These are phyloP conservation scores for Proliferodiscus dingleyae DNA, from an alignment of 2,329 filamentous ascomycete species.

Conservation along the genomic window DNA sequence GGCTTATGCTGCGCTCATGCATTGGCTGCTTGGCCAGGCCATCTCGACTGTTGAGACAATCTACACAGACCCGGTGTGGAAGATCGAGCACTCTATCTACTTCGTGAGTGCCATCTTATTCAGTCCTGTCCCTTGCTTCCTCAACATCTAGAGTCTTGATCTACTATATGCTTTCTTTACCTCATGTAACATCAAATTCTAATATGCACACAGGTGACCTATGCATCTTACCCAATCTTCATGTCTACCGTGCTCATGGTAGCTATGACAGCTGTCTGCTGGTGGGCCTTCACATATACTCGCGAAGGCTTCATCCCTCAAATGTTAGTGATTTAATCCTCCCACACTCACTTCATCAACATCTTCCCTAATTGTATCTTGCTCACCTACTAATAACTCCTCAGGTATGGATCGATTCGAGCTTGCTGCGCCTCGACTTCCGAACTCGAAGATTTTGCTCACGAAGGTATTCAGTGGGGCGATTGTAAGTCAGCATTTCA, in stretches of 20 bases:
- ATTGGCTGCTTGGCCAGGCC: conserved; percentile 21
- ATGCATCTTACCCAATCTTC: conserved; percentile 19
- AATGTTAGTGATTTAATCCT: conserved; percentile 10
- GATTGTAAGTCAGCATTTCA: conserved; percentile 11
- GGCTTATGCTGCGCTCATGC: conserved; percentile 17
- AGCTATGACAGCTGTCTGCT: conserved; percentile 16
- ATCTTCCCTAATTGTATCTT: no score
- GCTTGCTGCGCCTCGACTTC: conserved; percentile 18
- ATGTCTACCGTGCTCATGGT: conserved; percentile 17
- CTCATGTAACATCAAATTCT: neutral
- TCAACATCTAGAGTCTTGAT: no score
- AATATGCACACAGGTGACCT: conserved; percentile 10
- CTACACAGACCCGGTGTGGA: conserved; percentile 12
- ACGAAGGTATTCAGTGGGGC: conserved; percentile 15
- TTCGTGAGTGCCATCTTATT: conserved; percentile 4
- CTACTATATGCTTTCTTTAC: neutral
- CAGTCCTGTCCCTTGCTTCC: neutral
- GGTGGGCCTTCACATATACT: conserved; percentile 20
- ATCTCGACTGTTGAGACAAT: conserved; percentile 17
- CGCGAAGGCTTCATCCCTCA: conserved; percentile 20
- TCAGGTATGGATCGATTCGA: conserved; percentile 13
- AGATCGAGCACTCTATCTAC: conserved; percentile 15
- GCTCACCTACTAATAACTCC: neutral
- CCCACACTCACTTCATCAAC: neutral
- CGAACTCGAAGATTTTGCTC: conserved; percentile 15